Evolutionary conservation across 2,329 filamentous ascomycete species (phyloP), one percentile per base, ranked within the genome.

Genomic region (Epichloe glyceriae): DNA sequence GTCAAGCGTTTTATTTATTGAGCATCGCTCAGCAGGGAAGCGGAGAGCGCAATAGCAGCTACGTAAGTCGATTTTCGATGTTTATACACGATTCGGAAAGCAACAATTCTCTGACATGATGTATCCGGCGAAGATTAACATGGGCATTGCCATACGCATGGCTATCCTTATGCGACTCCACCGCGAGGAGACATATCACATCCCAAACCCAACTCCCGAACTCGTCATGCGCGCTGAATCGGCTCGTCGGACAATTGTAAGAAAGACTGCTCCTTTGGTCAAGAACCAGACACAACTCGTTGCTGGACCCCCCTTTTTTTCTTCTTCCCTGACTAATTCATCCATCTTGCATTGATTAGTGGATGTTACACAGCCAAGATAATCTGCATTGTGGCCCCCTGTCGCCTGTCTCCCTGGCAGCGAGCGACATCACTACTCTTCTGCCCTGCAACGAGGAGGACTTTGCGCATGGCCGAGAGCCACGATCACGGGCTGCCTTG

Each of bases 321-420:
- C 3, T 35, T 15, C 15, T 8, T 39, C 37, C 26, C 20, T 5
- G 41, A 14, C 20, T 20, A 6, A 44, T 38, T 30, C 20, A 41
- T 42, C 15, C 37, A 5, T 22, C 2, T 43, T 37, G 30, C 26
- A 17, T 20, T 30, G 7, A 30, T 30, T 48, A 78, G 74, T 80
- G 76, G 76, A 79, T 79, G 74, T 58, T 80, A 35, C 73, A 79
- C 57, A 78, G 72, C 55, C 76, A 80, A 57, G 76, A 80, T 54
- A 78, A 76, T 55, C 65, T 80, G 22, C 74, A 78, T 54, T 77
- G 74, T 0, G 73, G 75, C 0, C 73, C 74, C 3, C 64, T 67
- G 33, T 74, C 73, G 11, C 75, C 76, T 3, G 67, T 76, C 2
- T 73, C 74, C 0, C 64, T 80, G 3, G 68, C 70, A 5, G 71